Percentiles rank a stretch among this genome's conserved stretches.
phyloP scores from a whole-genome alignment of 768 basidiomycete genomes.

The Auricularia sp. region DNA sequence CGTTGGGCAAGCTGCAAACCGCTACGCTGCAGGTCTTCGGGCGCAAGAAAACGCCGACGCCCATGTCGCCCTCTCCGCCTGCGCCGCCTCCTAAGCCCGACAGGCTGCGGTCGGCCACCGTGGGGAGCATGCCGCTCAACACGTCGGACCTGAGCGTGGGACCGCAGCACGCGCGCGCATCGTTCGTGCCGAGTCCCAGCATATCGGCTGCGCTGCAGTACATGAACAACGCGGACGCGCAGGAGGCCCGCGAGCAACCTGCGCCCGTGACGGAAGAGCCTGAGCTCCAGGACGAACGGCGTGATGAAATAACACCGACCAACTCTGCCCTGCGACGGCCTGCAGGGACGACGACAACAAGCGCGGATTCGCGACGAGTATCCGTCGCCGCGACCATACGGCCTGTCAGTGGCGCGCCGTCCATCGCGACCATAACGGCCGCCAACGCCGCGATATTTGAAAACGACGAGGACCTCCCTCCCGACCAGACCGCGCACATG shows the following conservation, averaged over 20 bases:
- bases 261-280: not conserved
- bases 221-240: slow-evolving; percentile 19
- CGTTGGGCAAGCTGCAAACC: not conserved
- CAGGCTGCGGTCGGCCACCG: not conserved
- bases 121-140: not conserved
- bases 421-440: not conserved
- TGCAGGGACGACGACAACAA: not conserved
- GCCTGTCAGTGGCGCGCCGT: not conserved
- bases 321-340: not conserved
- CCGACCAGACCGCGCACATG: not conserved
- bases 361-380: not conserved
- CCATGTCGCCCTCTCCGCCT: not conserved
- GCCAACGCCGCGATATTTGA: not conserved
- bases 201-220: slow-evolving; percentile 50
- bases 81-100: not conserved
- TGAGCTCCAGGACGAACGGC: not conserved
- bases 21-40: not conserved
- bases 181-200: slow-evolving; percentile 42
- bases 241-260: not conserved
- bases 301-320: not conserved
- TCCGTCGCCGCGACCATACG: not conserved
- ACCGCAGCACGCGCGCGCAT: not conserved
- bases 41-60: not conserved
- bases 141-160: not conserved
- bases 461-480: not conserved